Evolutionary conservation across 306 rosid genomes (phyloP).

Genomic region (Prunus armeniaca): DNA sequence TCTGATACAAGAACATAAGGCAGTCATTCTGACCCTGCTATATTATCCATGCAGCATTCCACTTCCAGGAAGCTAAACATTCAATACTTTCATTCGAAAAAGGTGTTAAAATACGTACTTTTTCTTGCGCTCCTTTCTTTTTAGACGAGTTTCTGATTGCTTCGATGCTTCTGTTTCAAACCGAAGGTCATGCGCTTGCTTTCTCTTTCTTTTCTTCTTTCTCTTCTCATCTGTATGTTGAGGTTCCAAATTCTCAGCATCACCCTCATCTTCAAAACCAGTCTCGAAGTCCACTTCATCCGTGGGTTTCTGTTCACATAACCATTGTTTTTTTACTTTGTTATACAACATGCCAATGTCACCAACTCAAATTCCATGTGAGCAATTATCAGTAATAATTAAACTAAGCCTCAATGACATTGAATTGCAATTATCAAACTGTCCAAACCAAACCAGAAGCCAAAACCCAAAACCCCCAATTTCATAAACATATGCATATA

Average conservation of each 20-base stretch:
- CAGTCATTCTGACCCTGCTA: not conserved
- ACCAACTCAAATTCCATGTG: constrained; percentile 9
- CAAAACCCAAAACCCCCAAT: not conserved
- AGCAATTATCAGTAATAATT: not conserved
- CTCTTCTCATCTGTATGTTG: constrained; percentile 52
- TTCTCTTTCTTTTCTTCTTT: constrained; percentile 77
- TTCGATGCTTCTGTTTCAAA: constrained; percentile 45
- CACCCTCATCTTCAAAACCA: constrained; percentile 26
- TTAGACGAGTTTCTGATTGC: constrained; percentile 41
- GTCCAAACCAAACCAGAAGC: not conserved
- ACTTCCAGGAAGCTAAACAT: too few relatives aligned
- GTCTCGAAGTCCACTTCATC: constrained; percentile 26
- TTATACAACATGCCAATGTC: not conserved
- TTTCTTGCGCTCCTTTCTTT: constrained; percentile 64
- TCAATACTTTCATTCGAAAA: not conserved
- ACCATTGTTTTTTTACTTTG: not conserved
- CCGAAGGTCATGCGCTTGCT: constrained; percentile 70
- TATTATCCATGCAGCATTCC: not conserved
- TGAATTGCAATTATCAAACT: not conserved
- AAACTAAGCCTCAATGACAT: not conserved
- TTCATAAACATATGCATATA: not conserved
- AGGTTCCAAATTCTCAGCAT: constrained; percentile 24
- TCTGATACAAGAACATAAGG: not conserved
- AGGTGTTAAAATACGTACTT: constrained; percentile 43
- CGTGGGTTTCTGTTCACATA: constrained; percentile 31